Percentiles rank a stretch among this genome's conserved stretches.
Evolutionary conservation across 768 basidiomycete species (phyloP).

Genomic region (Grammothele lineata): DNA sequence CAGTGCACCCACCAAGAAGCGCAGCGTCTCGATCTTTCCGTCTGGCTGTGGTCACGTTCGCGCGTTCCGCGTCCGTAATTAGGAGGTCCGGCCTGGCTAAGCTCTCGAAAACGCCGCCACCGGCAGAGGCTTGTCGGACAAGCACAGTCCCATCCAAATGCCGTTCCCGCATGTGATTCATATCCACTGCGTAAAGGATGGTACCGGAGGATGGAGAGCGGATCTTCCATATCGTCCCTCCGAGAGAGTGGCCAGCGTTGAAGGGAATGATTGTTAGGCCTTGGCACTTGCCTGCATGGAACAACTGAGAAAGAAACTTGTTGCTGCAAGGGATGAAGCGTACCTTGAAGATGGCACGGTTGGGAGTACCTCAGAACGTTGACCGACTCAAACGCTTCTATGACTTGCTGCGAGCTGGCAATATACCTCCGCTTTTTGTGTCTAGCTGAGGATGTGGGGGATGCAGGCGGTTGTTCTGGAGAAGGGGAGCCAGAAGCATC

Average conservation of each 20-base stretch:
- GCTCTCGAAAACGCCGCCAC: slow-evolving; percentile 79
- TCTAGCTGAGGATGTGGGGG: slow-evolving; percentile 1
- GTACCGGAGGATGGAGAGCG: slow-evolving; percentile 97
- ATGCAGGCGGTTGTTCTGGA: slow-evolving; percentile 16
- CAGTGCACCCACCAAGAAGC: slow-evolving; percentile 66
- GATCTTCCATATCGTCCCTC: slow-evolving; percentile 98
- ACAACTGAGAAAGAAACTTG: neutral
- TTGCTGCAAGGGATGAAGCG: slow-evolving; percentile 13
- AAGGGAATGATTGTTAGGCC: slow-evolving; percentile 94
- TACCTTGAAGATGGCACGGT: slow-evolving; percentile 92
- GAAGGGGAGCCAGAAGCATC: slow-evolving; percentile 24
- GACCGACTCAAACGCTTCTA: slow-evolving; percentile 88
- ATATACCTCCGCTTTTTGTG: slow-evolving; percentile 53
- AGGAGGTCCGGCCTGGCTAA: slow-evolving; percentile 87
- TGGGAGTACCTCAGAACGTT: slow-evolving; percentile 94
- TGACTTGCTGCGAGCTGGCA: slow-evolving; percentile 78
- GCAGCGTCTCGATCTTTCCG: slow-evolving; percentile 88
- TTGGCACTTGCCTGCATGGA: slow-evolving; percentile 68
- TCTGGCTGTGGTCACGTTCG: slow-evolving; percentile 77
- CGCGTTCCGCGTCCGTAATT: slow-evolving; percentile 89
- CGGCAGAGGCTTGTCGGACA: slow-evolving; percentile 66
- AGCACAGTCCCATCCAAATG: slow-evolving; percentile 94
- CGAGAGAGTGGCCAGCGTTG: slow-evolving; percentile 91
- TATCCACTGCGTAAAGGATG: slow-evolving; percentile 88
- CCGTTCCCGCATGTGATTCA: slow-evolving; percentile 95